phyloP scores from a whole-genome alignment of 2,329 filamentous ascomycete species.

The Penicillium paneum region DNA sequence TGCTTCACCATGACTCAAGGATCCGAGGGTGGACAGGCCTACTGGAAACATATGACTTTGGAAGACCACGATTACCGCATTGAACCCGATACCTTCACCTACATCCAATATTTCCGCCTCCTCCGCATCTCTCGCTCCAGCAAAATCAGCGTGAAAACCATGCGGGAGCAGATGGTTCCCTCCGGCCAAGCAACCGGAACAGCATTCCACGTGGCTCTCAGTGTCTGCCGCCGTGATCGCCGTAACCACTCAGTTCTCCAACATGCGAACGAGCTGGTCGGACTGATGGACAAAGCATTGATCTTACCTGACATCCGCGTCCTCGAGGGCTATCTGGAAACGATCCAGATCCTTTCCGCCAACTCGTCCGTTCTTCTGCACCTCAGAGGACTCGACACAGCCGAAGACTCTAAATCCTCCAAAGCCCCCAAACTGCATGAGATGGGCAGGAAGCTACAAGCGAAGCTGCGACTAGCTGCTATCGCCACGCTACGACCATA shows the following conservation, averaged over 20 bases:
- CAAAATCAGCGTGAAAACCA: conserved; percentile 55
- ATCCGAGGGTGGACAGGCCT: conserved; percentile 63
- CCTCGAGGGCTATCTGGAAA: conserved; percentile 30
- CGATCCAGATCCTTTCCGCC: conserved; percentile 25
- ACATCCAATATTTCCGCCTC: conserved; percentile 64
- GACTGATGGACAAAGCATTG: conserved; percentile 53
- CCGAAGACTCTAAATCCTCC: conserved; percentile 4
- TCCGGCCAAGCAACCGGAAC: conserved; percentile 44
- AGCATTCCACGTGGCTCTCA: conserved; percentile 70
- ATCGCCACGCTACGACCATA: conserved; percentile 28
- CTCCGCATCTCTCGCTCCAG: conserved; percentile 66
- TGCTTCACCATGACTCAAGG: conserved; percentile 57
- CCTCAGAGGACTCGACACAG: conserved; percentile 26
- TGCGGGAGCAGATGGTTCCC: conserved; percentile 54
- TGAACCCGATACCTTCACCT: conserved; percentile 68
- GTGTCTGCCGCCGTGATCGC: conserved; percentile 70
- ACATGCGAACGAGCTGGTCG: conserved; percentile 63
- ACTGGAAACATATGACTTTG: conserved; percentile 71
- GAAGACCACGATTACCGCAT: conserved; percentile 51
- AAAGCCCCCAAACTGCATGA: conserved; percentile 17
- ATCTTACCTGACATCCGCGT: conserved; percentile 31
- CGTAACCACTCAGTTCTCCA: conserved; percentile 68
- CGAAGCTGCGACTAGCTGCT: conserved; percentile 25
- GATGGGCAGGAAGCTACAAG: conserved; percentile 27
- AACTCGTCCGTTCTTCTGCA: conserved; percentile 30